Base-by-base conservation (phyloP, 192 early-diverging fungal genomes). In the Glomus cerebriforme region DNA sequence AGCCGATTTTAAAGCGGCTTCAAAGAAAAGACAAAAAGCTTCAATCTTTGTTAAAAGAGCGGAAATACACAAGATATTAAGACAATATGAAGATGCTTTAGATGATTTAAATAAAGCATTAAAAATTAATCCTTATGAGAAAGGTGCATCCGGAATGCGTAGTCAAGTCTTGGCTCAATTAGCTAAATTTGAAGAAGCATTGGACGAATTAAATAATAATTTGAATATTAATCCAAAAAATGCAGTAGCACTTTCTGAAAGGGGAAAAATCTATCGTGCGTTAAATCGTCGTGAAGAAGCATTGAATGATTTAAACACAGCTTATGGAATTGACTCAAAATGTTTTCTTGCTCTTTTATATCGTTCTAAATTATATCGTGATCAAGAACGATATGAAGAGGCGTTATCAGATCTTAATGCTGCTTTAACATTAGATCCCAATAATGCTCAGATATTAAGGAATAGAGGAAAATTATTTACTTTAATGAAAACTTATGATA, bases 1-100 rank as follows among this genome's bases (percentile, higher is more conserved):
- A 15, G 8, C n/a, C 19, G 73, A 75, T 60, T 75, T 59, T 59
- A 75, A 17, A 60, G n/a, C n/a, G 13, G 73, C 73, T 59, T 75
- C 58, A 32, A 31, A 75, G 15, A 24, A 26, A 26, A 32, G 32
- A 58, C 27, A 34, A 15, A 75, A 75, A 58, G 29, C 29, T 17
- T 75, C 49, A 22, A 75, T 31, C 6, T 75, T 35, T 26, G 22
- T 27, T 29, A 31, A 15, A 19, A 54, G 73, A 24, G 49, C 54
- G 19, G 54, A 75, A 35, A 60, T 60, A 26, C 15, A 70, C 39
- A n/a, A 26, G 3, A 26, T 45, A 26, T 45, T 70, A 45, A 39
- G 37, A 27, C 47, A 74, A 24, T 74, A 59, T 19, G 26, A 74
- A 19, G 54, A 58, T 6, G 73, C 73, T 7, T 54, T 74, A 35